Conservation (phyloP, 2,329 filamentous ascomycete genomes). For the Paecilomyces variotii region DNA sequence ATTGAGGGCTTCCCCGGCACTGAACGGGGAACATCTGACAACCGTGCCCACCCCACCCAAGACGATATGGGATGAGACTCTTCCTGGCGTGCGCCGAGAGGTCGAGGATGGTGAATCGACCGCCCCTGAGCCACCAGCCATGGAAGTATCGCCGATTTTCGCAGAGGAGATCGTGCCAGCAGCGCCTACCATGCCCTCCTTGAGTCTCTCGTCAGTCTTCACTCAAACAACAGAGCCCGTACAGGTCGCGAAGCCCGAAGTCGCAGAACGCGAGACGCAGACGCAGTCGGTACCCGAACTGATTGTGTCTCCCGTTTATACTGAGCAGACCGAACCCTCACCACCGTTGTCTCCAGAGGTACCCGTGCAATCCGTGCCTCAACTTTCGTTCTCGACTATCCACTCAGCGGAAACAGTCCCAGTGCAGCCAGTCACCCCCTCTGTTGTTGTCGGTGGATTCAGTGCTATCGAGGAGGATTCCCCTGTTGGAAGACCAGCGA, state of each 20-base stretch:
- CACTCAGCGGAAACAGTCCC: slow-evolving; percentile 40
- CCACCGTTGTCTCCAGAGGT: slow-evolving; percentile 12
- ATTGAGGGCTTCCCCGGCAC: slow-evolving; percentile 14
- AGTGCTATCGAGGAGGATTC: slow-evolving; percentile 16
- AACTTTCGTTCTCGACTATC: slow-evolving; percentile 34
- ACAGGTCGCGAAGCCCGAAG: slow-evolving; percentile 8
- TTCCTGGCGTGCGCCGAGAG: slow-evolving; percentile 3
- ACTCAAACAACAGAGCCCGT: slow-evolving; percentile 7
- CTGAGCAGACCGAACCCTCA: slow-evolving; percentile 18
- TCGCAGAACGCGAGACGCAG: slow-evolving; percentile 11
- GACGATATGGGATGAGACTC: slow-evolving; percentile 31
- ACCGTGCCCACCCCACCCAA: slow-evolving; percentile 33
- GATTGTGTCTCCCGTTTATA: slow-evolving; percentile 21
- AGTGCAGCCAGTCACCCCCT: slow-evolving; percentile 26
- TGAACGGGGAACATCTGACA: slow-evolving; percentile 18
- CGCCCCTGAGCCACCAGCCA: slow-evolving; percentile 13
- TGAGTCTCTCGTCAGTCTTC: slow-evolving; percentile 4
- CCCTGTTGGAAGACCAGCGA: slow-evolving; percentile 11
- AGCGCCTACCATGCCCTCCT: slow-evolving; percentile 39
- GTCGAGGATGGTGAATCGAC: slow-evolving; percentile 9
- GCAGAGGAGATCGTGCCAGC: slow-evolving; percentile 28
- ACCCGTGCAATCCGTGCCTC: slow-evolving; percentile 19
- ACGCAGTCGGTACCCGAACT: slow-evolving; percentile 11
- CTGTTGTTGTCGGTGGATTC: slow-evolving; percentile 10
- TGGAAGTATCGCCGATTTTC: slow-evolving; percentile 25